Conservation (phyloP, 1,284 basidiomycete genomes). For the Irpex sp. region DNA sequence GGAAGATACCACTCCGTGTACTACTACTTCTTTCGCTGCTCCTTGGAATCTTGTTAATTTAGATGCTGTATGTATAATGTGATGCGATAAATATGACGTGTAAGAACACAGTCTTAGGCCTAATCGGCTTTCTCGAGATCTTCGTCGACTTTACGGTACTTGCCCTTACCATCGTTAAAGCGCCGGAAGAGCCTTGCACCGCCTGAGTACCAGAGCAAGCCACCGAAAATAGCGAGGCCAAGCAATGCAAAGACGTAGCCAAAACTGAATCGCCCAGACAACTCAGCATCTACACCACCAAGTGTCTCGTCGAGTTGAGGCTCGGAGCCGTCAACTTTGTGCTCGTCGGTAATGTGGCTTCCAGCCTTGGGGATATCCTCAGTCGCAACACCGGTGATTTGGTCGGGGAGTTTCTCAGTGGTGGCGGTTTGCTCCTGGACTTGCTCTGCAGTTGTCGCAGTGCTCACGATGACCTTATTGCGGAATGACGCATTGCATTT, state of each 20-base stretch:
- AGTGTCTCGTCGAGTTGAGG: background rate
- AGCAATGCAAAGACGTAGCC: constrained; percentile 17
- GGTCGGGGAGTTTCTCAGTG: constrained; percentile 10
- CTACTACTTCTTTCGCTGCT: background rate
- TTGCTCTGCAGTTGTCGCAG: background rate
- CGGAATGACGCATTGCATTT: constrained; percentile 34
- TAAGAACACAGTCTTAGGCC: background rate
- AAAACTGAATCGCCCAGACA: constrained; percentile 19
- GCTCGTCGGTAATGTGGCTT: background rate
- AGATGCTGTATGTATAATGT: background rate
- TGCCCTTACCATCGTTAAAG: constrained; percentile 1
- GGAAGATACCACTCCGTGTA: background rate
- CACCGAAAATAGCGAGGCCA: constrained; percentile 9
- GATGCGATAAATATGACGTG: background rate
- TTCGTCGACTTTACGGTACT: constrained; percentile 18
- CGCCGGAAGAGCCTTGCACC: constrained; percentile 2
- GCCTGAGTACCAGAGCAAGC: constrained; percentile 13
- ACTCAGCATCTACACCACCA: constrained; percentile 5
- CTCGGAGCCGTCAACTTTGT: constrained; percentile 10
- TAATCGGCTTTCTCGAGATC: constrained; percentile 18
- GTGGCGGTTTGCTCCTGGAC: background rate
- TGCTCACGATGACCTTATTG: background rate
- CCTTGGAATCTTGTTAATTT: background rate
- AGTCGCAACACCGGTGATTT: constrained; percentile 17
- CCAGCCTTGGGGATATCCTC: background rate